These are phyloP conservation scores for Myrmaecium sp. DNA, from an alignment of 2,329 filamentous ascomycete species.

Conservation along the genomic window DNA sequence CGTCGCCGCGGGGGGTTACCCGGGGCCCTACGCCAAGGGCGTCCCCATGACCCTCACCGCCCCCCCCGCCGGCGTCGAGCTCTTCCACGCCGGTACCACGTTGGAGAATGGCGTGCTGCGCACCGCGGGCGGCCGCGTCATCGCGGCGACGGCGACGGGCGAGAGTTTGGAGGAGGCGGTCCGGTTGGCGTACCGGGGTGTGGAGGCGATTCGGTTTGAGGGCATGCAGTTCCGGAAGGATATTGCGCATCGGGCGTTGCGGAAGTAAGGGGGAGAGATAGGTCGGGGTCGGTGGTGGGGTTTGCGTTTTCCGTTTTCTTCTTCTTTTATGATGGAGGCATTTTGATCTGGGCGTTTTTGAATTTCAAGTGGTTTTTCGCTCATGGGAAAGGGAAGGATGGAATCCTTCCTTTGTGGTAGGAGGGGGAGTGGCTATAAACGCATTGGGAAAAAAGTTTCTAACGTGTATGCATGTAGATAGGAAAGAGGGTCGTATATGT, in stretches of 20 bases:
- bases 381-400: too few species aligned
- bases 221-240: constrained; percentile 87
- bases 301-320: too few species aligned
- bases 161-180: constrained; percentile 67
- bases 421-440: too few species aligned
- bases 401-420: too few species aligned
- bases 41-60: constrained; percentile 36
- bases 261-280: constrained; percentile 9
- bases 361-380: too few species aligned
- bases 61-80: constrained; percentile 34
- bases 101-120: constrained; percentile 44
- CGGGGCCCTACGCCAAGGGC: constrained; percentile 65
- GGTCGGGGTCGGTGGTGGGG: too few species aligned
- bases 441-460: too few species aligned
- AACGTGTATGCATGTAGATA: too few species aligned
- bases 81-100: constrained; percentile 88
- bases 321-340: too few species aligned
- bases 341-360: too few species aligned
- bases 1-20: constrained; percentile 85
- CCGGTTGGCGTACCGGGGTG: constrained; percentile 69
- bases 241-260: constrained; percentile 48
- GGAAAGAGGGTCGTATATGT: too few species aligned
- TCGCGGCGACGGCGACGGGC: constrained; percentile 72
- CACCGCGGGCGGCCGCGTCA: constrained; percentile 78
- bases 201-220: constrained; percentile 65